Evolutionary conservation across 1,139 yeast genomes (phyloP).

Genomic region (Oligophagozyma castellii): DNA sequence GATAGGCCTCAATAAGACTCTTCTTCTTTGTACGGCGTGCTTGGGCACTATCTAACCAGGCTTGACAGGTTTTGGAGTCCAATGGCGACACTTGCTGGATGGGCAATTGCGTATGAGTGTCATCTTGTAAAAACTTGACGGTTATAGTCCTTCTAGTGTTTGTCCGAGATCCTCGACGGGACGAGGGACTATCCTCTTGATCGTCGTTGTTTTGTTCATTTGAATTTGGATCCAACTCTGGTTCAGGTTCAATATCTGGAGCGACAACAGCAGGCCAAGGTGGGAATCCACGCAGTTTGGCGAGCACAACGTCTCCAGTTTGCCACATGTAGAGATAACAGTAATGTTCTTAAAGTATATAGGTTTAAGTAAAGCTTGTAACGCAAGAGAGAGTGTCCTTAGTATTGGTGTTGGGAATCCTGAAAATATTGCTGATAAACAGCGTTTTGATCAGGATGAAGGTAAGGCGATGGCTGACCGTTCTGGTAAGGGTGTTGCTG

Average conservation of each 20-base stretch:
- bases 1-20: conserved; percentile 21
- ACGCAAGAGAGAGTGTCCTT: conserved; percentile 5
- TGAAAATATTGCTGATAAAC: conserved; percentile 50
- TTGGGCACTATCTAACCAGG: conserved; percentile 14
- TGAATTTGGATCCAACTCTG: no score
- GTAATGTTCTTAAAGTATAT: background rate
- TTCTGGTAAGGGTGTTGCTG: conserved; percentile 31
- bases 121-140: no score
- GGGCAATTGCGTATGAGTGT: no score
- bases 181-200: no score
- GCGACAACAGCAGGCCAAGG: conserved; percentile 75
- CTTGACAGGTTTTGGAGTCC: no score
- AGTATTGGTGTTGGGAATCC: conserved; percentile 34
- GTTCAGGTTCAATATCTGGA: no score
- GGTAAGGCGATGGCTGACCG: conserved; percentile 31
- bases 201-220: no score
- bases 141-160: no score
- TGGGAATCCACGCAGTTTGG: conserved; percentile 66
- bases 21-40: conserved; percentile 10
- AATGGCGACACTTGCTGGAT: no score
- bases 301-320: conserved; percentile 35
- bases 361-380: background rate
- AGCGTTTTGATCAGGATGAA: conserved; percentile 36
- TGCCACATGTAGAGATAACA: background rate
- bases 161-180: no score